Evolutionary conservation across 371 early-diverging fungal genomes (phyloP), one percentile per base, ranked within the genome.

Genomic region (Chytridium lagenaria): DNA sequence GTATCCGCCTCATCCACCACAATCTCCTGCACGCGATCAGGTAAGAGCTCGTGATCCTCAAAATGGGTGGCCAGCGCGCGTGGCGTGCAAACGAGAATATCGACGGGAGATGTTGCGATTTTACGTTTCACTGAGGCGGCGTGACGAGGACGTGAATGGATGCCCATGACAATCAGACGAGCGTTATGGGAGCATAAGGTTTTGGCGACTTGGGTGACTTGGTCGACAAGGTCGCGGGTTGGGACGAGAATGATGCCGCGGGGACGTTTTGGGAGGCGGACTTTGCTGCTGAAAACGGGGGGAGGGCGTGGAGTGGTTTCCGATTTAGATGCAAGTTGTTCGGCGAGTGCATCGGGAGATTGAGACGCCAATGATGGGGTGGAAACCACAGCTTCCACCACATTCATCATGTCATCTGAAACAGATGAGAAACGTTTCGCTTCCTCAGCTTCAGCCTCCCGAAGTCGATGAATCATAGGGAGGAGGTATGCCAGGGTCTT

Each of bases 1-100:
- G 96, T 92, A 81, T 97, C 98, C 0, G 95, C 96, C 84, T 97
- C 98, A 77, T 97, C 98, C 23, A 96, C 87, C 2, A 94, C 90
- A 31, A 97, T 69, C 61, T 89, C 87, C 1, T 81, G 78, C 10
- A 90, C 76, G 19, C 89, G 86, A 0, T 85, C 74, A 0, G 94
- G 79, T 1, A 88, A 84, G 0, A 96, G 23, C 3, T 78, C 75
- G 23, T 88, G 83, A 2, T 84, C 77, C 26, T 80, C 61, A 50
- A 69, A 67, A 69, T 78, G 76, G 51, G 80, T 71, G 1, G 81
- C 49, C 31, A 93, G 72, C 10, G 86, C 85, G 1, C 88, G 81
- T 0, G 97, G 97, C 0, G 95, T 96, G 2, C 92, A 84, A 0
- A 95, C 88, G 28, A 97, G 76, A 0, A 97, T 71, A 81, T 97